Base-by-base conservation (phyloP, 2,329 filamentous ascomycete genomes). In the Cladophialophora immunda region DNA sequence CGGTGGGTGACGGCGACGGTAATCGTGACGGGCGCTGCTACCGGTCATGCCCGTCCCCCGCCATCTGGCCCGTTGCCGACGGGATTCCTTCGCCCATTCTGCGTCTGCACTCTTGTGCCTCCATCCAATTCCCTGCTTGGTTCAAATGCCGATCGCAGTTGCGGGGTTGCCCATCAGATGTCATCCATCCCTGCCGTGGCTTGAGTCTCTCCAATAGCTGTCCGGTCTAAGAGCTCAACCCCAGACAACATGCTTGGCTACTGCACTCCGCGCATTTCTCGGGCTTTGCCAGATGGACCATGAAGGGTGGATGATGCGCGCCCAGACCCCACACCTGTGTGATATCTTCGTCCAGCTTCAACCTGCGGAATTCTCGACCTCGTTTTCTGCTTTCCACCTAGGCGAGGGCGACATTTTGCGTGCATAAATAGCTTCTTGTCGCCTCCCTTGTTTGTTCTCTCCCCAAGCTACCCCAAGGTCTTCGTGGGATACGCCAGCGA, bases 61-160 rank as follows among this genome's bases (percentile, higher is more conserved):
- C 38, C n/a, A 19, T n/a, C 17, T 17, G 34, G 38, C 47, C 32
- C 29, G 30, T 55, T 55, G 53, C 53, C 53, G 53, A 34, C 27
- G 6, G 45, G 22, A 15, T 4, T 50, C 45, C 45, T 50, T 50
- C 9, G 19, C 5, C 15, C 38, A 41, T 41, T 41, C 38, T 15
- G 4, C 8, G 29, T 30, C 29, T 30, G 29, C 29, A 8, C 19
- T 29, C 19, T 54, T 29, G 4, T 29, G 22, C 25, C 7, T 45
- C 38, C 9, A 9, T 45, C 52, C 52, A 32, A 54, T 29, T 29
- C 30, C 17, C 27, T 7, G 53, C 5, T 5, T 45, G 29, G 32
- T 62, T 62, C 60, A 62, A 62, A 47, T 55, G 34, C 60, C 60
- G 60, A 55, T 50, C 36, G 34, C n/a, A 29, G 30, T 61, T 61